Conservation (phyloP, 495 filamentous ascomycete genomes). For the Hypomontagnella submonticulosa region DNA sequence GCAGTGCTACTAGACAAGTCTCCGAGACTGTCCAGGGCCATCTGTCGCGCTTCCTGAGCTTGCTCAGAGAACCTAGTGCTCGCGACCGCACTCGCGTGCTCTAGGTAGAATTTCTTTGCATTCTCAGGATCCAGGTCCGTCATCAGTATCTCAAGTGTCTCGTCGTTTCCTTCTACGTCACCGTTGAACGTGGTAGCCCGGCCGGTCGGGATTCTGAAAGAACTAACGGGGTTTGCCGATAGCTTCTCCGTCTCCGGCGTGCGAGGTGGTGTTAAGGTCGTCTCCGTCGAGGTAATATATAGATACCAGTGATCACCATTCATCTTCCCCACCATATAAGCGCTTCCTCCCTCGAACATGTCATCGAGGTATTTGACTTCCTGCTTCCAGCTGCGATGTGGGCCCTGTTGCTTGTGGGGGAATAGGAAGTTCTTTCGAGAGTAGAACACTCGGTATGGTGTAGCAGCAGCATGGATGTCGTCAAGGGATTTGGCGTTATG, state of each 20-base stretch:
- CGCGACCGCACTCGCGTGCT: conserved; percentile 89
- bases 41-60: conserved; percentile 65
- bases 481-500: conserved; percentile 59
- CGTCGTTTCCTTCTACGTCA: conserved; percentile 68
- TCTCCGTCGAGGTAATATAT: conserved; percentile 90
- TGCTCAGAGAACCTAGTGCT: conserved; percentile 76
- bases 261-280: conserved; percentile 81
- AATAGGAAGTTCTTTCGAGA: conserved; percentile 98
- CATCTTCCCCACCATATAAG: conserved; percentile 99
- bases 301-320: conserved; percentile 99
- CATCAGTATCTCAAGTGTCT: conserved; percentile 98
- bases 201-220: conserved; percentile 68
- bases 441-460: conserved; percentile 97
- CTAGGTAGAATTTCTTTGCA: conserved; percentile 96
- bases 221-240: conserved; percentile 48
- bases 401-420: conserved; percentile 91
- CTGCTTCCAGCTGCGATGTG: conserved; percentile 96
- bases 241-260: conserved; percentile 67
- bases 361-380: conserved; percentile 92
- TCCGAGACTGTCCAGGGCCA: conserved; percentile 63
- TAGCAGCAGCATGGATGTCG: conserved; percentile 76
- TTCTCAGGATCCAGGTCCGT: conserved; percentile 93
- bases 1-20: conserved; percentile 57
- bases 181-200: conserved; percentile 67
- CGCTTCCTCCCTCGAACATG: conserved; percentile 90